Evolutionary conservation across 768 basidiomycete genomes (phyloP).

Genomic region (Mycena sanguinolenta): DNA sequence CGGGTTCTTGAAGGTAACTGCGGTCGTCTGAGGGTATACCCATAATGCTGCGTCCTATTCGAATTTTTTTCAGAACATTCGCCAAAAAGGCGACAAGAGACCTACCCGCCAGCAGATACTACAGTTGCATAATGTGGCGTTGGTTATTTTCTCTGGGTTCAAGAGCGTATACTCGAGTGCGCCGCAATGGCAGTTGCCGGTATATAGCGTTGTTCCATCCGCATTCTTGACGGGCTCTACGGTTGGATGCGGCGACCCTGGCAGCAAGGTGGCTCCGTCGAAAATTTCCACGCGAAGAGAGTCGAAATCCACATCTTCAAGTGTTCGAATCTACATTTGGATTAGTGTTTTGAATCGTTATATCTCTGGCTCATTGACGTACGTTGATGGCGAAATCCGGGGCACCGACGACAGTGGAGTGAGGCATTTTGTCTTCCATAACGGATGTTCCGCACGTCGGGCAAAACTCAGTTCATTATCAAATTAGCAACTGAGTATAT

Average conservation of each 20-base stretch:
- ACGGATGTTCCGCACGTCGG: slow-evolving; percentile 27
- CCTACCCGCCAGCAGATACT: slow-evolving; percentile 26
- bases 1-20: slow-evolving; percentile 1
- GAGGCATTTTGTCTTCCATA: slow-evolving; percentile 3
- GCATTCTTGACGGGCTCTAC: slow-evolving; percentile 7
- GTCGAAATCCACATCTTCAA: slow-evolving; percentile 16
- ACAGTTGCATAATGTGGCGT: slow-evolving; percentile 24
- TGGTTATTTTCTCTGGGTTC: slow-evolving; percentile 3
- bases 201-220: slow-evolving; percentile 14
- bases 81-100: neutral
- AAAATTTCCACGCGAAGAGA: neutral
- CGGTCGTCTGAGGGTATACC: slow-evolving; percentile 7
- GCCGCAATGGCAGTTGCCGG: slow-evolving; percentile 33
- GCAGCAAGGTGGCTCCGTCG: slow-evolving; percentile 3
- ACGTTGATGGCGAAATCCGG: slow-evolving; percentile 9
- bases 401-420: neutral
- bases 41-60: slow-evolving; percentile 23
- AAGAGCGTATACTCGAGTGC: slow-evolving; percentile 4
- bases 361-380: neutral
- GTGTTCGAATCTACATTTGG: slow-evolving; percentile 11
- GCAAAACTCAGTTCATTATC: slow-evolving; percentile 26
- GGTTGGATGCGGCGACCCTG: slow-evolving; percentile 1
- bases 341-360: neutral
- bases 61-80: neutral
- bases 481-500: neutral